These are phyloP conservation scores for Fusarium sp. DNA, from an alignment of 2,329 filamentous ascomycete species.

Conservation along the genomic window DNA sequence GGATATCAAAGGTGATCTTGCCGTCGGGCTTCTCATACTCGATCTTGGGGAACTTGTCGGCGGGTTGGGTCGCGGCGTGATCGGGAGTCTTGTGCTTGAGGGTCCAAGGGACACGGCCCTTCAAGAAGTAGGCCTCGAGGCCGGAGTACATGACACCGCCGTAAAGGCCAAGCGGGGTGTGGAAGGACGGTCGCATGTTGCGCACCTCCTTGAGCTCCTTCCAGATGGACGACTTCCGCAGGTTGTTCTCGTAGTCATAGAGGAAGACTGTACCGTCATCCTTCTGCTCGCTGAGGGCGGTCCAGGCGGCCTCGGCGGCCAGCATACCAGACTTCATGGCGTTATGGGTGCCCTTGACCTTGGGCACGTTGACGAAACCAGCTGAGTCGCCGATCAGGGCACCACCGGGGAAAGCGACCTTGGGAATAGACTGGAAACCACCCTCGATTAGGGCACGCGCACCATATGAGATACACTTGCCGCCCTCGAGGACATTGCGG, in stretches of 20 bases:
- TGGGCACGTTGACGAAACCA: constrained; percentile 96
- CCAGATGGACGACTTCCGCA: constrained; percentile 91
- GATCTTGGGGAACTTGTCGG: constrained; percentile 86
- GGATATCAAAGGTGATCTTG: constrained; percentile 93
- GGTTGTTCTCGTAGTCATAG: constrained; percentile 91
- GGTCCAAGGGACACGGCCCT: constrained; percentile 91
- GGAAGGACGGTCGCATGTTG: constrained; percentile 97
- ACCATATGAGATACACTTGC: constrained; percentile 97
- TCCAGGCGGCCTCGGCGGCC: constrained; percentile 90
- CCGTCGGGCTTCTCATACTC: constrained; percentile 98
- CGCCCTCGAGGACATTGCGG: constrained; percentile 86
- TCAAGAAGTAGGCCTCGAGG: constrained; percentile 88
- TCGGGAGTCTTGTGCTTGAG: constrained; percentile 86
- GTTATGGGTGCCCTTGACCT: constrained; percentile 98
- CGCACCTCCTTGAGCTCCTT: constrained; percentile 93
- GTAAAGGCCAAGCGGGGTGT: constrained; percentile 85
- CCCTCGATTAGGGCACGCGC: constrained; percentile 93
- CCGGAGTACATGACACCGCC: constrained; percentile 94
- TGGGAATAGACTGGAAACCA: constrained; percentile 97
- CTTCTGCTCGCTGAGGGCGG: constrained; percentile 70
- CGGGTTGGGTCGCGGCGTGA: constrained; percentile 81
- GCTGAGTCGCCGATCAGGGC: constrained; percentile 96
- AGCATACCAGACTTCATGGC: constrained; percentile 98
- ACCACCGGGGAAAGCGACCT: constrained; percentile 95
- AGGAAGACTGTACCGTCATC: constrained; percentile 84